phyloP scores from a whole-genome alignment of 164 flowering plant species.

The Aristolochia contorta region DNA sequence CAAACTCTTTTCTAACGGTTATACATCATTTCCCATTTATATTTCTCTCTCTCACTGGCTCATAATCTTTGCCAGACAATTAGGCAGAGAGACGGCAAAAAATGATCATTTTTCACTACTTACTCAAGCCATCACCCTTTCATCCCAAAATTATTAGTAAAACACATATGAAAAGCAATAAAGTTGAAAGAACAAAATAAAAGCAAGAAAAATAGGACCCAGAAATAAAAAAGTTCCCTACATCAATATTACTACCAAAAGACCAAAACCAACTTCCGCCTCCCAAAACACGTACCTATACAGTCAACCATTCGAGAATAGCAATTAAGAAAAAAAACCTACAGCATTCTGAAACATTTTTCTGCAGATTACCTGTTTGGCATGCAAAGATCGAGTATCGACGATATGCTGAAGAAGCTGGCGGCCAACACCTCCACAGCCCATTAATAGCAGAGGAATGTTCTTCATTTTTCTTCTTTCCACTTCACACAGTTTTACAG shows the following conservation, averaged over 20 bases:
- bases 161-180: no score
- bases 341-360: background rate
- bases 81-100: no score
- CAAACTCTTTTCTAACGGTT: no score
- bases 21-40: no score
- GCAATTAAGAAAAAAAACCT: background rate
- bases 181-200: background rate
- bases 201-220: background rate
- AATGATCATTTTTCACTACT: no score
- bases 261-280: background rate
- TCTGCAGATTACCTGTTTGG: conserved; percentile 38
- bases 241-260: background rate
- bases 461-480: conserved; percentile 30
- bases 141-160: no score
- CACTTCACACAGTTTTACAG: no score
- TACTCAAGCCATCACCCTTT: no score
- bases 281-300: no score
- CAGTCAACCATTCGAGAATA: background rate
- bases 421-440: conserved; percentile 85
- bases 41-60: no score
- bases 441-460: conserved; percentile 56
- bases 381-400: conserved; percentile 61
- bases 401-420: conserved; percentile 81
- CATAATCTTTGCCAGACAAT: no score
- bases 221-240: background rate